These are phyloP conservation scores for Fraxinus albicans DNA, from an alignment of 305 asterid species.

Conservation along the genomic window DNA sequence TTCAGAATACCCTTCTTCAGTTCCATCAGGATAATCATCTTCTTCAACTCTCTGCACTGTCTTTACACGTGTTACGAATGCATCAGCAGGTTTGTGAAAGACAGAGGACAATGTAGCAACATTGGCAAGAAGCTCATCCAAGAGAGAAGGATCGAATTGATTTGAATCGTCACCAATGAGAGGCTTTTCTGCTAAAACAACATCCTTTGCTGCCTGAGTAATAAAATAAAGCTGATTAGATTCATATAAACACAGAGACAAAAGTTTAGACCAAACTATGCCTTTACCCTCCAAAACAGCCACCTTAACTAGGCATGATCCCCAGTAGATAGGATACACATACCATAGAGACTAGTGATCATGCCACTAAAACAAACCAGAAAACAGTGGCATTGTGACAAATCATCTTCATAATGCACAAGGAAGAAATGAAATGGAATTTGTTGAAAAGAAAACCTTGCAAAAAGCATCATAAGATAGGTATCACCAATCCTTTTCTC, in stretches of 20 bases:
- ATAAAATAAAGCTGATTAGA: conserved; percentile 10
- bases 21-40: conserved; percentile 83
- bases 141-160: conserved; percentile 84
- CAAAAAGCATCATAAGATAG: neutral
- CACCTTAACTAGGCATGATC: neutral
- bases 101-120: conserved; percentile 96
- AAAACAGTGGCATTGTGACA: neutral
- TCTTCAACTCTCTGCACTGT: conserved; percentile 83
- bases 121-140: conserved; percentile 95
- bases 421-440: conserved; percentile 6
- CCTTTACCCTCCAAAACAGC: neutral
- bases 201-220: conserved; percentile 97
- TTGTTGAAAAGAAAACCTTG: neutral
- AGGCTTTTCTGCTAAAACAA: conserved; percentile 97
- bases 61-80: conserved; percentile 90
- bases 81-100: conserved; percentile 95
- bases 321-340: neutral
- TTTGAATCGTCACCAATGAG: conserved; percentile 95
- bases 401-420: conserved; percentile 15
- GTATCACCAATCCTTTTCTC: neutral
- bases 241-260: neutral
- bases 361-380: neutral
- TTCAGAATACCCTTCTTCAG: conserved; percentile 71
- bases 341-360: neutral
- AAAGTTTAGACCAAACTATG: conserved; percentile 13